Base-by-base conservation (phyloP, 345 rosid species). In the Hibiscus mutabilis region DNA sequence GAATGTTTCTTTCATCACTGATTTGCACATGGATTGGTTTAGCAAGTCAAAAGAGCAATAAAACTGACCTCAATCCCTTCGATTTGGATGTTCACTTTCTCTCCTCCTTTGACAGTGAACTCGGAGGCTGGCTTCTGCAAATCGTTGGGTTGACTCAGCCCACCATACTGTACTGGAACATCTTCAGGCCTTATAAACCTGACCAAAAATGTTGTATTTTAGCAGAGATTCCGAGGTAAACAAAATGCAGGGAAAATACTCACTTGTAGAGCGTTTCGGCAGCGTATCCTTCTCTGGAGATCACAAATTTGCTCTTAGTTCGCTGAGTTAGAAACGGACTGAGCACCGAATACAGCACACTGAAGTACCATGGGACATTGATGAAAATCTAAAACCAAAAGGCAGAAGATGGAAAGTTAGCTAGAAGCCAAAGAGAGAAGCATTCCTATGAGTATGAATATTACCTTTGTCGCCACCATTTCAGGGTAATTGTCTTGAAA, bases 351-450 rank as follows among this genome's bases (percentile, higher is more conserved):
- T 86, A 95, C 76, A 95, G 67, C 49, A 84, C 69, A 76, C 92
- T 90, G 73, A 95, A 95, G 92, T 90, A 92, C 99, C 99, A 95
- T 7, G 99, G 99, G 42, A 95, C 99, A 66, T 95, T 95, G 86
- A 95, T 77, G 80, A 95, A 95, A 70, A 95, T 92, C 99, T 95
- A 74, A 31, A 76, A 29, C 70, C 62, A 59, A n/a, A 66, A 61
- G 27, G 52, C 68, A 68, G 51, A 49, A 8, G 53, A 63, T 4
- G 11, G 37, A 60, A 5, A 53, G 11, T 42, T 3, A 51, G 11
- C 14, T 2, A 24, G 10, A 16, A 69, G 11, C 24, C 16, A 6
- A 11, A 63, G 66, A 37, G 46, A 33, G 27, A 64, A 4, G 15
- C 19, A 9, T 29, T 58, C 14, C 15, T 5, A 12, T 24, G 47